Base-by-base conservation (phyloP, 129 eudicot species). In the Arctium lappa region DNA sequence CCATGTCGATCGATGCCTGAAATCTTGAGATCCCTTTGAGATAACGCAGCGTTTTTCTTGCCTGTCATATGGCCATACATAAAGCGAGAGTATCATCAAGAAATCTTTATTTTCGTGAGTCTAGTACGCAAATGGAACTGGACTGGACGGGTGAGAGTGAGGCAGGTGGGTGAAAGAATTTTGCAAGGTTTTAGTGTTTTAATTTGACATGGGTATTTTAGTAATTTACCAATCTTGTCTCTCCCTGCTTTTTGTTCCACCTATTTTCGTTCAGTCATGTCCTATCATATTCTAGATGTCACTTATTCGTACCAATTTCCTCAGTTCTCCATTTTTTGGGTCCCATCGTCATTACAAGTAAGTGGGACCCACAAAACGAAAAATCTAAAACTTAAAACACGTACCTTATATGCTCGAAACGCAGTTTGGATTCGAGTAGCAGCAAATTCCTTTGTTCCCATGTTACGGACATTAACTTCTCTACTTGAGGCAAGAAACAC, bases 341-440 rank as follows among this genome's bases (percentile, higher is more conserved):
- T 36, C 66, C 15, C 8, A 36, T 46, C 15, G 29, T 63, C 16
- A 6, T 70, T 71, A 27, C 69, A 80, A 3, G 40, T 34, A 62
- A 16, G 46, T n/a, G 36, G 53, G 75, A 63, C 78, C 77, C 50
- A 16, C 53, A 11, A 53, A 60, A 69, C 1, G 4, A 1, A 76
- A 60, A 71, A 78, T 13, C 34, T 9, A 27, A 79, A 2, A 18
- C 31, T 60, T 60, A 42, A 46, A 81, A 68, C 37, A 77, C 76
- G 69, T 66, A 86, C 93, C 89, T 73, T 82, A 39, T 89, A 83
- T 29, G 90, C 87, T 62, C 93, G 86, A 80, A 78, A 89, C 18
- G 90, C 89, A 82, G 82, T 78, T 74, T 89, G 93, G 73, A 89
- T 89, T 50, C 69, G 76, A 4, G 42, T 87, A 31, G 90, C 93